phyloP scores from a whole-genome alignment of 2,329 filamentous ascomycete species.

The Fonsecaea pedrosoi region DNA sequence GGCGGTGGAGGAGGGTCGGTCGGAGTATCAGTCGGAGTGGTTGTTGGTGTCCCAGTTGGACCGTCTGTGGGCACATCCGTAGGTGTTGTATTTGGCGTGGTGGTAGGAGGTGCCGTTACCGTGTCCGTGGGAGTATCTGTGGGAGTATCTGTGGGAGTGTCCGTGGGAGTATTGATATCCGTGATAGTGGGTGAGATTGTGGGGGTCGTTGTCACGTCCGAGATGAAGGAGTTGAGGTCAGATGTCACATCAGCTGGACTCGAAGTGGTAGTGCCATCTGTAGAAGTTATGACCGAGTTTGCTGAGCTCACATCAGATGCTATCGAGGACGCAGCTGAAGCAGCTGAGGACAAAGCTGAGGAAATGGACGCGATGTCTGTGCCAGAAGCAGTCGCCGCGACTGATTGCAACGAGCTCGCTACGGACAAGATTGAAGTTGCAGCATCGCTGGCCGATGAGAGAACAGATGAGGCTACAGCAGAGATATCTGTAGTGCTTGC shows the following conservation, averaged over 20 bases:
- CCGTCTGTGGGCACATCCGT: conserved; percentile 9
- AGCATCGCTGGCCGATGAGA: conserved; percentile 32
- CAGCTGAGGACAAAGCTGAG: conserved; percentile 34
- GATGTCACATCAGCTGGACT: conserved; percentile 19
- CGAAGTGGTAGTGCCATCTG: conserved; percentile 20
- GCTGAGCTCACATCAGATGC: conserved; percentile 33
- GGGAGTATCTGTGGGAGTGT: conserved; percentile 39
- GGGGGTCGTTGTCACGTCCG: conserved; percentile 11
- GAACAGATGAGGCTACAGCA: conserved; percentile 20
- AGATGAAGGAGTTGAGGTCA: conserved; percentile 14
- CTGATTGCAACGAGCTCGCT: conserved; percentile 34
- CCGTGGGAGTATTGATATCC: conserved; percentile 24
- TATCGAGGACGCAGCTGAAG: conserved; percentile 29
- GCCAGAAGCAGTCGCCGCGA: conserved; percentile 27
- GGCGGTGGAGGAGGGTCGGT: neutral
- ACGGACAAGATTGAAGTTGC: conserved; percentile 32
- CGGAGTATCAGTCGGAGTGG: conserved; percentile 3
- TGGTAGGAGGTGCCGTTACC: conserved; percentile 41
- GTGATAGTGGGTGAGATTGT: conserved; percentile 19
- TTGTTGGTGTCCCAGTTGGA: neutral
- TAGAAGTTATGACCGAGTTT: conserved; percentile 27
- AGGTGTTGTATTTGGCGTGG: neutral
- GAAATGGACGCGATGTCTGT: conserved; percentile 33
- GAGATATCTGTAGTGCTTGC: conserved; percentile 30
- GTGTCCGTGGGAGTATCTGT: conserved; percentile 32